Evolutionary conservation across 2,329 filamentous ascomycete species (phyloP).

Genomic region (Calonectria hawksworthii): DNA sequence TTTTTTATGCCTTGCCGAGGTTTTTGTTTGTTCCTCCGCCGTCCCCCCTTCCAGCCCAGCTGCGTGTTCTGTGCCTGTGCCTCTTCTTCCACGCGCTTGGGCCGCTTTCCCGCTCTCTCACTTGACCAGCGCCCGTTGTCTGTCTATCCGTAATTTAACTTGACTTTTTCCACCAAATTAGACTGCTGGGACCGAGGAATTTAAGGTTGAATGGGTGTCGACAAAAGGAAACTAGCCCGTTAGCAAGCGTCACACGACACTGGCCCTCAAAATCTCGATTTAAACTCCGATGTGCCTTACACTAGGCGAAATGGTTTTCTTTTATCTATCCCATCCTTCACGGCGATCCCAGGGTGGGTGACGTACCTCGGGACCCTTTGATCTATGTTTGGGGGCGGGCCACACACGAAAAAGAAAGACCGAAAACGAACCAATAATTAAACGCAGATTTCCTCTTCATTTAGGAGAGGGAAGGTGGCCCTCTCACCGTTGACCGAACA

Average conservation of each 20-base stretch:
- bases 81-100: neutral
- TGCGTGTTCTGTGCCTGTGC: neutral
- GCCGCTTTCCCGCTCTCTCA: neutral
- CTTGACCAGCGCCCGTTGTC: neutral
- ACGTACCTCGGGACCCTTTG: neutral
- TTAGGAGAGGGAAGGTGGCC: too few relatives aligned
- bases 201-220: neutral
- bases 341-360: neutral
- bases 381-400: neutral
- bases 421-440: neutral
- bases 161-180: slow-evolving; percentile 1
- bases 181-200: neutral
- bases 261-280: neutral
- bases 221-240: neutral
- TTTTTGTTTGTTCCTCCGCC: too few relatives aligned
- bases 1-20: neutral
- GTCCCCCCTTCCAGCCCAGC: too few relatives aligned
- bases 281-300: neutral
- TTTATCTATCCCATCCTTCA: slow-evolving; percentile 8
- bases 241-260: neutral
- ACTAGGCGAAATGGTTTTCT: neutral
- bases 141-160: neutral
- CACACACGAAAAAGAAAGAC: neutral
- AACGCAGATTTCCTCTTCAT: neutral
- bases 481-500: neutral